Conservation (phyloP, 176 grass and related monocot species). For the Phragmites australis region DNA sequence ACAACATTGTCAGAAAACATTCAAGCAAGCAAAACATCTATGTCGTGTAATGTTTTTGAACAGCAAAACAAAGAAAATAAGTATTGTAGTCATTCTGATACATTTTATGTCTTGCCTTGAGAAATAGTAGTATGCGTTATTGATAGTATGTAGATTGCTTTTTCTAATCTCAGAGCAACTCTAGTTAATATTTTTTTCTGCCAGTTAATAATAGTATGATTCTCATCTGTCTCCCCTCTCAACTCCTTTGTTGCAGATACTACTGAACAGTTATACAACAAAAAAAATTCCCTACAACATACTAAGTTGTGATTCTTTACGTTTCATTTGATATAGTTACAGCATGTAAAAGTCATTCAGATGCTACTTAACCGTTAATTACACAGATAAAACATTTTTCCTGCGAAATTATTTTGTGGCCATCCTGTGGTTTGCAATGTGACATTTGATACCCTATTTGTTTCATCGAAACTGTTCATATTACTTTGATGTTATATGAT, state of each 20-base stretch:
- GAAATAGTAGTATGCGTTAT: too few relatives aligned
- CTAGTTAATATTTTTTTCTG: not conserved
- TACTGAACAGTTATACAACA: not conserved
- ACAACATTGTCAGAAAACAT: constrained; percentile 1
- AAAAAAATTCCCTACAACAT: not conserved
- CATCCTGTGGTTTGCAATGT: not conserved
- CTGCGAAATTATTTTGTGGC: not conserved
- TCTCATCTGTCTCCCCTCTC: not conserved
- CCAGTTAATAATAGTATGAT: not conserved
- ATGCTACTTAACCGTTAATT: not conserved
- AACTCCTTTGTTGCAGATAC: not conserved
- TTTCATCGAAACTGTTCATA: constrained; percentile 20
- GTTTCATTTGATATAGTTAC: not conserved
- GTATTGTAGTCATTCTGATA: not conserved
- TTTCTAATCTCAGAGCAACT: not conserved
- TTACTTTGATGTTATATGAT: constrained; percentile 31
- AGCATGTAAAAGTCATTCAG: not conserved
- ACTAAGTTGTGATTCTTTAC: not conserved
- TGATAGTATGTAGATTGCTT: too few relatives aligned
- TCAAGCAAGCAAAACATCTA: constrained; percentile 16
- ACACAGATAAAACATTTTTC: not conserved
- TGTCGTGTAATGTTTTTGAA: not conserved
- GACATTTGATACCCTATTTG: not conserved
- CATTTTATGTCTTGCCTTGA: not conserved
- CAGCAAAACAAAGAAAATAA: constrained; percentile 19